Percentiles rank a stretch among this genome's conserved stretches.
phyloP scores from a whole-genome alignment of 306 rosid genomes.

The Mimosa pudica region DNA sequence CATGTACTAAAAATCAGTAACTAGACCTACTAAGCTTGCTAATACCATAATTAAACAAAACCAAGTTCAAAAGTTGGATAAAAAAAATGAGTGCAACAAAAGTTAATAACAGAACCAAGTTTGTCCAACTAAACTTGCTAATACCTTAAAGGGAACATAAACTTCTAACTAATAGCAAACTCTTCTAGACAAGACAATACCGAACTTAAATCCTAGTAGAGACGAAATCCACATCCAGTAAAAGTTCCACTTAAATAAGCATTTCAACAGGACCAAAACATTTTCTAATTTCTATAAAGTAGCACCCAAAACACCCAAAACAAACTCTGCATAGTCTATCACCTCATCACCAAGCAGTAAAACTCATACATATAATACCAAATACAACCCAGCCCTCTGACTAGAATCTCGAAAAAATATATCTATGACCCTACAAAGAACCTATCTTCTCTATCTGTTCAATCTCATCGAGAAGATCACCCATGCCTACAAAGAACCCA shows the following conservation, averaged over 20 bases:
- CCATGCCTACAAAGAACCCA: not conserved
- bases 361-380: not conserved
- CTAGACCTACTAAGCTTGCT: not conserved
- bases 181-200: not conserved
- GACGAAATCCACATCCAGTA: not conserved
- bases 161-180: not conserved
- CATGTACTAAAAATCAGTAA: not conserved
- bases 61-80: not conserved
- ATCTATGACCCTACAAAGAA: not conserved
- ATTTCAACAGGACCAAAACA: not conserved
- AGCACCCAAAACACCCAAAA: not conserved
- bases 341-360: not conserved
- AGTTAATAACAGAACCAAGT: not conserved
- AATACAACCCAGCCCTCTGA: not conserved
- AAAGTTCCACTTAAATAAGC: not conserved
- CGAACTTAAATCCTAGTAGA: not conserved
- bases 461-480: not conserved
- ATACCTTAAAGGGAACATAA: too few relatives aligned
- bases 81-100: not conserved
- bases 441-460: not conserved
- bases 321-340: not conserved
- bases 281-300: not conserved
- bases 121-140: not conserved
- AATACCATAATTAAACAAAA: not conserved
- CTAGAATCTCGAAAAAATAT: not conserved